Evolutionary conservation across 2,329 filamentous ascomycete species (phyloP), one percentile per base, ranked within the genome.

Genomic region (Ophiostoma ulmi): DNA sequence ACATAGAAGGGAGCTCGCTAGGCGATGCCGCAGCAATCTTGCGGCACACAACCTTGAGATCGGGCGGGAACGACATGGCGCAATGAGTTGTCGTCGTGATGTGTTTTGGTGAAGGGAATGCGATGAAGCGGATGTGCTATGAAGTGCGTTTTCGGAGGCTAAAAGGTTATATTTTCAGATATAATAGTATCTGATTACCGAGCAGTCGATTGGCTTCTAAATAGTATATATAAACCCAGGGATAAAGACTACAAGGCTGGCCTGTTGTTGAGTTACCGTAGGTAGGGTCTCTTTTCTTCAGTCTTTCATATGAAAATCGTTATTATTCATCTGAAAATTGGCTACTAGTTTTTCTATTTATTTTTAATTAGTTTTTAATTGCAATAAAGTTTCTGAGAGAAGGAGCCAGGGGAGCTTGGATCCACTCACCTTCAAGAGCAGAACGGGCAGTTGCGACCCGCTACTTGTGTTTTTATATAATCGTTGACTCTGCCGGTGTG

Each of bases 1-100:
- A 86, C 68, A 93, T 84, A 70, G 87, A 85, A 71, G 92, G 92
- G 5, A 97, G 87, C 74, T 94, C 88, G 66, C 87, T 82, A n/a
- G 87, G 84, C 0, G 91, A 85, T 13, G 91, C 90, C 0, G 91
- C 89, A 1, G 89, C 89, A 74, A 97, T 83, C 74, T 88, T 88
- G 72, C 88, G 87, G 75, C 87, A 91, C 64, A 93, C 81, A 68
- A 89, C 85, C 72, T 86, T 84, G 20, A 92, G 82, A 75, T 90
- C 87, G 58, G 87, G 81, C 6, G 84, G 85, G 44, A 81, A 77
- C 72, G 81, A 79, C 76, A 82, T 79, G 13, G 39, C 63, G 35
- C 35, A 13, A 41, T 64, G 69, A 0, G 39, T 20, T 39, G 64
- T 63, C 58, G 55, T 17, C 64, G 44, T 69, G 4, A 10, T 64